These are phyloP conservation scores for Kodamaea fukazawae DNA, from an alignment of 805 yeast genomes.

Conservation along the genomic window DNA sequence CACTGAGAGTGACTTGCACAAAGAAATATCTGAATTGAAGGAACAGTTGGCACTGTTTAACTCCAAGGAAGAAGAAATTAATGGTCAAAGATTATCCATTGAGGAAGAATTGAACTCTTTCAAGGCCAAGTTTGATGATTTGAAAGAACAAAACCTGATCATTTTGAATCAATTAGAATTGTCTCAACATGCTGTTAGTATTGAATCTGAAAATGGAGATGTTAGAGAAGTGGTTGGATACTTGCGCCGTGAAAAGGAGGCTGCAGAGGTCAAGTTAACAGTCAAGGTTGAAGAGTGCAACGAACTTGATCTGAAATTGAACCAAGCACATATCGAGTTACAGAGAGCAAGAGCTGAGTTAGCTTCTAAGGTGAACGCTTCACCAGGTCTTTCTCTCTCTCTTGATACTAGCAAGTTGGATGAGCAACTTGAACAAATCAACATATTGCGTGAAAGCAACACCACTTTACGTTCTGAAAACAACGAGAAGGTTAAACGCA, in stretches of 20 bases:
- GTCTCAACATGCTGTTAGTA: slow-evolving; percentile 17
- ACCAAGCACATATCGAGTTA: slow-evolving; percentile 47
- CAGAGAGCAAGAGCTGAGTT: slow-evolving; percentile 51
- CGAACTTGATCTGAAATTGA: slow-evolving; percentile 50
- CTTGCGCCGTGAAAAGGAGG: slow-evolving; percentile 73
- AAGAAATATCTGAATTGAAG: slow-evolving; percentile 8
- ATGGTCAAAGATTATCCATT: slow-evolving; percentile 20
- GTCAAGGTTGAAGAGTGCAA: slow-evolving; percentile 49
- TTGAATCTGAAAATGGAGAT: slow-evolving; percentile 18
- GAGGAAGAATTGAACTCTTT: slow-evolving; percentile 40
- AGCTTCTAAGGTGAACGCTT: slow-evolving; percentile 15
- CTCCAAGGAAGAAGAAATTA: slow-evolving; percentile 18
- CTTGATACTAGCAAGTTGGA: slow-evolving; percentile 24
- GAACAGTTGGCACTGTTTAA: slow-evolving; percentile 5
- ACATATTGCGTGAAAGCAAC: slow-evolving; percentile 66
- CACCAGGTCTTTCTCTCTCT: background rate
- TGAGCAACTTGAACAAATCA: slow-evolving; percentile 55
- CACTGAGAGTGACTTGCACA: slow-evolving; percentile 6
- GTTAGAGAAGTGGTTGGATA: slow-evolving; percentile 53
- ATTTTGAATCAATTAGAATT: slow-evolving; percentile 66
- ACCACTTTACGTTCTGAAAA: slow-evolving; percentile 57
- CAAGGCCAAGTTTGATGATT: slow-evolving; percentile 48
- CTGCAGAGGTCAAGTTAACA: slow-evolving; percentile 52
- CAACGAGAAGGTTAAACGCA: slow-evolving; percentile 17
- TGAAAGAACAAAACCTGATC: slow-evolving; percentile 65